These are phyloP conservation scores for Ceratonia siliqua DNA, from an alignment of 306 rosid species.

Conservation along the genomic window DNA sequence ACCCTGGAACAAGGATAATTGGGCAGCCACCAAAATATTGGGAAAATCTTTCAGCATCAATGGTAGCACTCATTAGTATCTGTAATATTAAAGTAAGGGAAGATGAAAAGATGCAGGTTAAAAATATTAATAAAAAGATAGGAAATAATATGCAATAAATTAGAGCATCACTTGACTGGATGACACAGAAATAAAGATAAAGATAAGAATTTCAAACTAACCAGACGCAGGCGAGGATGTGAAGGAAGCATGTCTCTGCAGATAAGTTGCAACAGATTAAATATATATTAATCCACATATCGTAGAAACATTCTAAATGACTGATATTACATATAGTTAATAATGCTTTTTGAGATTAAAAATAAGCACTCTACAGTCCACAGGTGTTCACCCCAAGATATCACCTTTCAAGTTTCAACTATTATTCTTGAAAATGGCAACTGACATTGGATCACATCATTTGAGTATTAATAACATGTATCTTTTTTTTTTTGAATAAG, in stretches of 20 bases:
- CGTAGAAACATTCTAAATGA: conserved; percentile 19
- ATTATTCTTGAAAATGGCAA: not conserved
- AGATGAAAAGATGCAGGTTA: not conserved
- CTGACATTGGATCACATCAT: not conserved
- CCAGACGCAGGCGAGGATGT: conserved; percentile 76
- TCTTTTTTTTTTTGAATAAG: not conserved
- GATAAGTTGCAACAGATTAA: conserved; percentile 33
- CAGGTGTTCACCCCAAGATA: not conserved
- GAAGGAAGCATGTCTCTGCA: conserved; percentile 91
- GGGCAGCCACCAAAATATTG: conserved; percentile 96
- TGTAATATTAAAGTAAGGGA: conserved; percentile 39
- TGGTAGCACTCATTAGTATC: conserved; percentile 97
- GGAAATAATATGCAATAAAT: conserved; percentile 11
- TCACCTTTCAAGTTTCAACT: not conserved
- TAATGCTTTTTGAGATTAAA: not conserved
- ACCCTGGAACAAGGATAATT: conserved; percentile 81
- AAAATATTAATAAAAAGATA: conserved; percentile 20
- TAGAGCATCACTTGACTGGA: conserved; percentile 1
- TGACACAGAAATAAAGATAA: conserved; percentile 28
- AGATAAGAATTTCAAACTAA: conserved; percentile 49
- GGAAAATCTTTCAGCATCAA: conserved; percentile 83
- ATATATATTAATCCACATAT: conserved; percentile 29
- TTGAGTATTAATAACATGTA: not conserved
- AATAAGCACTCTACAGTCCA: not conserved
- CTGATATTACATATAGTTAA: conserved; percentile 5